A percentile compares a stretch with the other conserved stretches of the same genome.
These are phyloP conservation scores for Vitis labrusca DNA, from an alignment of 164 flowering plant genomes.

Conservation along the genomic window DNA sequence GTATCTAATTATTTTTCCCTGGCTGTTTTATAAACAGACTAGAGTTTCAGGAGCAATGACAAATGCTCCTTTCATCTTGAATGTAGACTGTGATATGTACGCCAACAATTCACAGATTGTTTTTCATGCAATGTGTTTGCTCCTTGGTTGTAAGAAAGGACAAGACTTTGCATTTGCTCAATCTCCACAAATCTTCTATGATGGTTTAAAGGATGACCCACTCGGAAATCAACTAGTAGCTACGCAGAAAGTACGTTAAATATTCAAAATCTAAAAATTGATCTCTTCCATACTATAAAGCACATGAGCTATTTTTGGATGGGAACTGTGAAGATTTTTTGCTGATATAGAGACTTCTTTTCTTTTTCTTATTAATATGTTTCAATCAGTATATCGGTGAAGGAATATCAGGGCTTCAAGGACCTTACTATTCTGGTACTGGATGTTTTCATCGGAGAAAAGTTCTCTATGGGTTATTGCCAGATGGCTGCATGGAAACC, in stretches of 20 bases:
- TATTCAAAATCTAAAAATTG: no score
- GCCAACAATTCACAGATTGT: conserved; percentile 53
- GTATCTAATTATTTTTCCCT: no score
- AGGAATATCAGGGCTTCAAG: conserved; percentile 54
- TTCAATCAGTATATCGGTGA: conserved; percentile 14
- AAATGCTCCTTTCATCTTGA: conserved; percentile 67
- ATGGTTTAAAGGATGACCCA: conserved; percentile 45
- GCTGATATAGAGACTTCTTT: no score
- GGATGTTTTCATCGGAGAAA: conserved; percentile 60
- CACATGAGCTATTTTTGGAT: no score
- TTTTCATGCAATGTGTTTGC: conserved; percentile 55
- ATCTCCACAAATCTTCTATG: conserved; percentile 51
- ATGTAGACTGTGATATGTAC: conserved; percentile 77
- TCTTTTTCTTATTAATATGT: neutral
- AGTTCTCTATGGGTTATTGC: conserved; percentile 48
- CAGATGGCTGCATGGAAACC: conserved; percentile 10
- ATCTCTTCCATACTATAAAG: no score
- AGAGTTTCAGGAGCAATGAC: conserved; percentile 75
- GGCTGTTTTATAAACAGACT: conserved; percentile 21
- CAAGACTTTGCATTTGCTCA: conserved; percentile 49
- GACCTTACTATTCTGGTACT: conserved; percentile 47
- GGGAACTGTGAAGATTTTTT: no score
- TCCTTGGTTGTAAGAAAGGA: conserved; percentile 33
- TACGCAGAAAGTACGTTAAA: conserved; percentile 23
- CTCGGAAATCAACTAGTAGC: conserved; percentile 39